These are phyloP conservation scores for Chaetomium strumarium DNA, from an alignment of 2,329 filamentous ascomycete genomes.

Conservation along the genomic window DNA sequence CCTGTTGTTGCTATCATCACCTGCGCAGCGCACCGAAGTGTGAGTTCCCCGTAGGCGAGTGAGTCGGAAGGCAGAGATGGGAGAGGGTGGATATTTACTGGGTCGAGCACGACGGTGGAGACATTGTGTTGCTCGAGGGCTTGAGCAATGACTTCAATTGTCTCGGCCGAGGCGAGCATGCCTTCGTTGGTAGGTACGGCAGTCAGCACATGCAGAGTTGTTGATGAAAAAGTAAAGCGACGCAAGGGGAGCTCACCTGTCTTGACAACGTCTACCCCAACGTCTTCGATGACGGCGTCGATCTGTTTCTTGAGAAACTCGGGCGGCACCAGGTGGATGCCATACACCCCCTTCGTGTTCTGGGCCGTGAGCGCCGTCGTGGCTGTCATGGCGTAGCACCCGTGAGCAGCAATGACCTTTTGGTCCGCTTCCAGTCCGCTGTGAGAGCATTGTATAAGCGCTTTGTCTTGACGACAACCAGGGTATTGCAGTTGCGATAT, in stretches of 20 bases:
- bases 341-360: conserved; percentile 79
- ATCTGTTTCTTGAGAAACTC: conserved; percentile 81
- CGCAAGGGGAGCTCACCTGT: conserved; percentile 57
- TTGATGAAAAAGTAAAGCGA: not conserved
- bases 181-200: conserved; percentile 44
- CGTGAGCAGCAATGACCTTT: conserved; percentile 86
- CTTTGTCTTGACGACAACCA: not conserved
- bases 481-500: not conserved
- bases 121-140: conserved; percentile 54
- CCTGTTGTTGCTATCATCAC: conserved; percentile 91
- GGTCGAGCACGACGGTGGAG: conserved; percentile 62
- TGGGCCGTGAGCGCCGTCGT: conserved; percentile 95
- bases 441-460: conserved; percentile 10
- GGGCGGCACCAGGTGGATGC: conserved; percentile 72
- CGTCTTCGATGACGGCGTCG: conserved; percentile 74
- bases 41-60: not conserved
- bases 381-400: conserved; percentile 92
- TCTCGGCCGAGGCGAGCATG: conserved; percentile 72
- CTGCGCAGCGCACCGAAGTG: conserved; percentile 38
- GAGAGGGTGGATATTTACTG: conserved; percentile 42
- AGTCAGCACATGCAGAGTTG: not conserved
- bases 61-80: not conserved
- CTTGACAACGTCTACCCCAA: conserved; percentile 86
- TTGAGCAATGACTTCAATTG: conserved; percentile 62
- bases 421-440: conserved; percentile 95